A percentile compares a stretch with the other conserved stretches of the same genome.
Conservation (phyloP, 1,284 basidiomycete species). For the Sporisorium sorghi region DNA sequence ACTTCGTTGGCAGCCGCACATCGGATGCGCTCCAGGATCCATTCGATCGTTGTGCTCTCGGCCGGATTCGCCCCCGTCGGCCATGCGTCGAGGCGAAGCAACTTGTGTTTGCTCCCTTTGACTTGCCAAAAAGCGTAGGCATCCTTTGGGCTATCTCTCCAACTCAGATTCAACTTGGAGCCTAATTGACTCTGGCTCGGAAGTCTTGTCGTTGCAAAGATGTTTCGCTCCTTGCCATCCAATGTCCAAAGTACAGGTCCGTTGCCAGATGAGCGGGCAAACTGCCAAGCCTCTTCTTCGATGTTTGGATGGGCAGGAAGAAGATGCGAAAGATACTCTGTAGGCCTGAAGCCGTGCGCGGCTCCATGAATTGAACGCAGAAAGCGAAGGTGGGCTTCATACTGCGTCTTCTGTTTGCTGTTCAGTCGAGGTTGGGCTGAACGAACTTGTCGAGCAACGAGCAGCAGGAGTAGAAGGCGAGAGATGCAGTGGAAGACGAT, state of each 20-base stretch:
- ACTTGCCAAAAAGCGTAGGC: constrained; percentile 6
- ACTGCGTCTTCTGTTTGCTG: too few relatives aligned
- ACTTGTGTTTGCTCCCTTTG: background rate
- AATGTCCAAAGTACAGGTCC: constrained; percentile 2
- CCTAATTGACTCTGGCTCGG: constrained; percentile 1
- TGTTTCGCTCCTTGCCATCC: background rate
- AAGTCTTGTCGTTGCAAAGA: constrained; percentile 11
- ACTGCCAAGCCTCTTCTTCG: constrained; percentile 3
- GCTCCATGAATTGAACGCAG: too few relatives aligned
- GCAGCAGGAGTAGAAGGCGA: too few relatives aligned
- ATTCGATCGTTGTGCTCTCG: background rate
- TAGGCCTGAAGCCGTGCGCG: too few relatives aligned
- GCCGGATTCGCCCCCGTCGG: background rate
- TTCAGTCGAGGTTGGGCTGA: too few relatives aligned
- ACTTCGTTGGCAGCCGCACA: background rate
- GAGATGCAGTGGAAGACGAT: too few relatives aligned
- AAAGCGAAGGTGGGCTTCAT: too few relatives aligned
- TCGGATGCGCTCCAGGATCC: background rate
- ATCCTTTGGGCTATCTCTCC: background rate
- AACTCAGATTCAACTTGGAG: background rate
- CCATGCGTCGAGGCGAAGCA: constrained; percentile 2
- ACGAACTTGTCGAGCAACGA: too few relatives aligned
- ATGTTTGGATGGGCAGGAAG: background rate
- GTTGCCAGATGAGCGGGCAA: background rate
- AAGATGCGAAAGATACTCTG: constrained; percentile 1